These are phyloP conservation scores for Gremmenia infestans DNA, from an alignment of 2,329 filamentous ascomycete species.

Conservation along the genomic window DNA sequence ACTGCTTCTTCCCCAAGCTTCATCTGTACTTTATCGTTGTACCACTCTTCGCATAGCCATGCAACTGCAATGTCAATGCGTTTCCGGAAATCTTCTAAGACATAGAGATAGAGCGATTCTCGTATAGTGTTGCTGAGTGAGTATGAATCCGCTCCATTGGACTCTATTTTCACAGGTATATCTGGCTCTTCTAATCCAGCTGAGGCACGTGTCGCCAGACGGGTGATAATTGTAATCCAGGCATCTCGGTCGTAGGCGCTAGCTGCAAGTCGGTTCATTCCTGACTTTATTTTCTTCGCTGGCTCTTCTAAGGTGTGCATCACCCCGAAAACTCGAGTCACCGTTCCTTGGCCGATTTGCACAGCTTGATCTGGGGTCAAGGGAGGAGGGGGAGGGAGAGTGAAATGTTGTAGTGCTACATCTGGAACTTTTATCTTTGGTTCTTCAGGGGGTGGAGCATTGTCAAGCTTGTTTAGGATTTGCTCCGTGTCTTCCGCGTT, in stretches of 20 bases:
- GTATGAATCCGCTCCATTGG: slow-evolving; percentile 33
- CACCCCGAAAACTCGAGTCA: slow-evolving; percentile 73
- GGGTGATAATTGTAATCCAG: slow-evolving; percentile 83
- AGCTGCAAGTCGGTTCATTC: slow-evolving; percentile 79
- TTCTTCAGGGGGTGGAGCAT: slow-evolving; percentile 55
- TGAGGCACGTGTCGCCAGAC: slow-evolving; percentile 75
- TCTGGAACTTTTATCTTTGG: slow-evolving; percentile 42
- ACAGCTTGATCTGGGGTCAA: slow-evolving; percentile 66
- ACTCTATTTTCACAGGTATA: slow-evolving; percentile 51
- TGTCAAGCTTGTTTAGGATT: slow-evolving; percentile 71
- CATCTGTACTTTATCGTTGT: slow-evolving; percentile 68
- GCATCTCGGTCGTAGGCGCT: slow-evolving; percentile 81
- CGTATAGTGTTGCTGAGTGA: slow-evolving; percentile 67
- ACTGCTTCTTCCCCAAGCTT: slow-evolving; percentile 43
- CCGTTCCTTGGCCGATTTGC: slow-evolving; percentile 69
- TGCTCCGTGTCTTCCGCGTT: slow-evolving; percentile 69
- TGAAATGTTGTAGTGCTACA: slow-evolving; percentile 65
- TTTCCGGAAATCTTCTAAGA: slow-evolving; percentile 86
- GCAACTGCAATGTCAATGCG: slow-evolving; percentile 86
- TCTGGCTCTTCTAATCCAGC: slow-evolving; percentile 59
- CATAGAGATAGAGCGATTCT: slow-evolving; percentile 75
- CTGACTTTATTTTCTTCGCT: slow-evolving; percentile 58
- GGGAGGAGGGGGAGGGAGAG: slow-evolving; percentile 69
- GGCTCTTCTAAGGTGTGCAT: slow-evolving; percentile 69
- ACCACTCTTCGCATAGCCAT: slow-evolving; percentile 98